Conservation (phyloP, 202 grass and related monocot species). For the Hordeum pubiflorum region DNA sequence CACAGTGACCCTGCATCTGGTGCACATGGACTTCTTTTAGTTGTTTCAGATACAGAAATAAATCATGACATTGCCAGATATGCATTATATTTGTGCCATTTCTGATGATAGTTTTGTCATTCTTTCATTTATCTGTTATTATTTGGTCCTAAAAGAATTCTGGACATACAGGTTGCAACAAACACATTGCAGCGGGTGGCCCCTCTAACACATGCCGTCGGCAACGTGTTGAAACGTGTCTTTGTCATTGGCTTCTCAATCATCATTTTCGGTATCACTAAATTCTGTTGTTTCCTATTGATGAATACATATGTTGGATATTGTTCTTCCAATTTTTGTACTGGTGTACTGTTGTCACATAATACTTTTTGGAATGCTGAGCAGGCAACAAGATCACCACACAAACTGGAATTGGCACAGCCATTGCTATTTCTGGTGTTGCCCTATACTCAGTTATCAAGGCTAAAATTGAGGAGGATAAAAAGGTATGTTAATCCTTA, state of each 20-base stretch:
- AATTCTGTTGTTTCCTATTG: constrained; percentile 18
- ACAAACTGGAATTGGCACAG: constrained; percentile 86
- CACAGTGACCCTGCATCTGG: background rate
- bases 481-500: constrained; percentile 48
- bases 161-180: constrained; percentile 53
- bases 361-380: constrained; percentile 23
- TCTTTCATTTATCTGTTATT: constrained; percentile 11
- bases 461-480: constrained; percentile 82
- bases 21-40: background rate
- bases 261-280: constrained; percentile 51
- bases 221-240: constrained; percentile 93
- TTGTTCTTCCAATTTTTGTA: background rate
- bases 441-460: constrained; percentile 83
- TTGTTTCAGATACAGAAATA: background rate
- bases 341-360: background rate
- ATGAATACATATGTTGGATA: constrained; percentile 2
- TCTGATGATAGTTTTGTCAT: background rate
- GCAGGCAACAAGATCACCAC: constrained; percentile 80
- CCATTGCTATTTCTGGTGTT: constrained; percentile 79
- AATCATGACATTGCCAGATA: background rate
- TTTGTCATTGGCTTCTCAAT: constrained; percentile 96
- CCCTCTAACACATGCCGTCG: constrained; percentile 82
- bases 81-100: background rate
- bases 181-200: constrained; percentile 92
- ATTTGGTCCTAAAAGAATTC: constrained; percentile 7